Conservation (phyloP, 169 alveolate species). For the Plasmodium blacklocki region DNA sequence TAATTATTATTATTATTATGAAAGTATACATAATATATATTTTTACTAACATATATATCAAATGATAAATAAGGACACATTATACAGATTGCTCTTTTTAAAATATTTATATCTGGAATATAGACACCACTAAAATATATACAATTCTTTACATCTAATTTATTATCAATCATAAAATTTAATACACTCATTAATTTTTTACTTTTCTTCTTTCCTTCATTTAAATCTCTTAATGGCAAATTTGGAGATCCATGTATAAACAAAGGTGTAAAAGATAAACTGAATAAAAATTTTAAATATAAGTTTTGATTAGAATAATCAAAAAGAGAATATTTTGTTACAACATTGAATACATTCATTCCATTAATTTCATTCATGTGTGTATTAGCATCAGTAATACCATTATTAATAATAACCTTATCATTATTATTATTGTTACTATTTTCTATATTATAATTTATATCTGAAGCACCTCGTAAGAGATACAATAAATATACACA, state of each 20-base stretch:
- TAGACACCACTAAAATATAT: slow-evolving; percentile 30
- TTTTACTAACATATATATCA: neutral
- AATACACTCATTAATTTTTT: slow-evolving; percentile 20
- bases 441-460: neutral
- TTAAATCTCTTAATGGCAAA: slow-evolving; percentile 5
- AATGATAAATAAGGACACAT: slow-evolving; percentile 49
- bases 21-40: slow-evolving; percentile 22
- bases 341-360: slow-evolving; percentile 23
- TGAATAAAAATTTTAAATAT: slow-evolving; percentile 31
- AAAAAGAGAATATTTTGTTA: slow-evolving; percentile 11
- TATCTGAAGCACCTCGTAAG: slow-evolving; percentile 1
- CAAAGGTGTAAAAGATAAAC: slow-evolving; percentile 35
- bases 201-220: slow-evolving; percentile 31
- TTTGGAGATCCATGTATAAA: slow-evolving; percentile 53
- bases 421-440: neutral
- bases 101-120: slow-evolving; percentile 6
- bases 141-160: slow-evolving; percentile 32
- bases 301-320: slow-evolving; percentile 36
- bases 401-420: neutral
- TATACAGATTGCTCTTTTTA: slow-evolving; percentile 17
- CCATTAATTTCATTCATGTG: neutral
- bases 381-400: neutral
- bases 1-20: neutral
- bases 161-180: slow-evolving; percentile 10
- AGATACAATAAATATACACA: slow-evolving; percentile 10